Evolutionary conservation across 208 protist genomes (phyloP).

Genomic region (Leishmania braziliensis): DNA sequence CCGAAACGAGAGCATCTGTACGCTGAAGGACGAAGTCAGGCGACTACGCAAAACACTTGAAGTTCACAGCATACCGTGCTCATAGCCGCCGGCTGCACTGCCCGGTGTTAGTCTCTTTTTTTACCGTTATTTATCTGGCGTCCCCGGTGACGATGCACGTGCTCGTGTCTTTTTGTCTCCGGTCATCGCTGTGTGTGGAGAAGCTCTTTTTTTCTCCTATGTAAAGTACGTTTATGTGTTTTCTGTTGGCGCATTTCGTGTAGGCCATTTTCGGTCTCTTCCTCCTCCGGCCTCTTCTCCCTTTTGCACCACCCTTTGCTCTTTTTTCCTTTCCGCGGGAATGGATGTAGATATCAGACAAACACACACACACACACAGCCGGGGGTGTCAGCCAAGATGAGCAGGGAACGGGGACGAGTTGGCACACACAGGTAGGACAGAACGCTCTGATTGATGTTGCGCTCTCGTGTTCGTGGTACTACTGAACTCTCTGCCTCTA

Average conservation of each 20-base stretch:
- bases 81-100: not conserved
- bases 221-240: conserved; percentile 6
- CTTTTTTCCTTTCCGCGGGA: not conserved
- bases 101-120: not conserved
- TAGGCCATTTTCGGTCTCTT: not conserved
- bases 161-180: not conserved
- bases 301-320: not conserved
- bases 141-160: not conserved
- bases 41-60: conserved; percentile 79
- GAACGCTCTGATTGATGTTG: not conserved
- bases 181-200: not conserved
- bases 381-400: not conserved
- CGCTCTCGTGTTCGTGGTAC: not conserved
- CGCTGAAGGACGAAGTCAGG: conserved; percentile 54
- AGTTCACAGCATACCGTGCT: conserved; percentile 58
- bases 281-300: not conserved
- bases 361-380: not conserved
- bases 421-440: not conserved
- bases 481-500: not conserved
- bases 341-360: not conserved
- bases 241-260: not conserved
- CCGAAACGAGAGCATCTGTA: conserved; percentile 45
- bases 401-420: not conserved
- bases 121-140: too few species aligned
- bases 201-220: not conserved